Evolutionary conservation across 83 land plant species (phyloP).

Genomic region (Thuja plicata): DNA sequence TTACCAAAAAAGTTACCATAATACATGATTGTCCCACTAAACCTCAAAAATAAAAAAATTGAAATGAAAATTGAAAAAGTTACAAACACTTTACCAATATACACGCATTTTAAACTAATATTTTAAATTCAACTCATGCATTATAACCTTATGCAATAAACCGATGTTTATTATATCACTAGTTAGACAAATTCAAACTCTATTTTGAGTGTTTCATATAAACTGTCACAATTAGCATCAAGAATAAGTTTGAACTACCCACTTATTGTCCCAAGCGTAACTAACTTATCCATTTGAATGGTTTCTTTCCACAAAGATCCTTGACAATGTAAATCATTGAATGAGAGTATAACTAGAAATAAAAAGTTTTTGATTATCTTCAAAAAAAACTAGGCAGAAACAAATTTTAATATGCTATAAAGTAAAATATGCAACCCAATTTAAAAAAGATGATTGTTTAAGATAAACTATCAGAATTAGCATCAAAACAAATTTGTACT

Average conservation of each 20-base stretch:
- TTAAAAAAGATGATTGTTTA: slow-evolving; percentile 74
- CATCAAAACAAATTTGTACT: slow-evolving; percentile 57
- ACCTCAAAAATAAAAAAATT: no score
- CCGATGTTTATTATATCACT: slow-evolving; percentile 19
- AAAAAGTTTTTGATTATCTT: background rate
- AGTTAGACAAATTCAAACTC: slow-evolving; percentile 70
- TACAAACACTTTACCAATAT: no score
- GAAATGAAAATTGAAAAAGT: no score
- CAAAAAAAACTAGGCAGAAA: background rate
- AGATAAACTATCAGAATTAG: slow-evolving; percentile 52
- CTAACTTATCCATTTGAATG: slow-evolving; percentile 72
- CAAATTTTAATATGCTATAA: background rate
- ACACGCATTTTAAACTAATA: no score
- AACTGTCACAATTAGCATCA: slow-evolving; percentile 53
- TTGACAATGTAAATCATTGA: no score
- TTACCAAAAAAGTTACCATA: no score
- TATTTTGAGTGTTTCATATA: slow-evolving; percentile 67
- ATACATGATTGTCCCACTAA: no score
- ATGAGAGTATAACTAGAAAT: background rate
- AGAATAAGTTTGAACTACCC: slow-evolving; percentile 60
- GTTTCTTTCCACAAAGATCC: slow-evolving; percentile 73
- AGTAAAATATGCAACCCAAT: slow-evolving; percentile 29
- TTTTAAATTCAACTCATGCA: slow-evolving; percentile 47
- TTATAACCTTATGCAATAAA: background rate
- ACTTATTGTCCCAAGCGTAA: slow-evolving; percentile 70